Base-by-base conservation (phyloP, 306 rosid species). In the Ormosia emarginata region DNA sequence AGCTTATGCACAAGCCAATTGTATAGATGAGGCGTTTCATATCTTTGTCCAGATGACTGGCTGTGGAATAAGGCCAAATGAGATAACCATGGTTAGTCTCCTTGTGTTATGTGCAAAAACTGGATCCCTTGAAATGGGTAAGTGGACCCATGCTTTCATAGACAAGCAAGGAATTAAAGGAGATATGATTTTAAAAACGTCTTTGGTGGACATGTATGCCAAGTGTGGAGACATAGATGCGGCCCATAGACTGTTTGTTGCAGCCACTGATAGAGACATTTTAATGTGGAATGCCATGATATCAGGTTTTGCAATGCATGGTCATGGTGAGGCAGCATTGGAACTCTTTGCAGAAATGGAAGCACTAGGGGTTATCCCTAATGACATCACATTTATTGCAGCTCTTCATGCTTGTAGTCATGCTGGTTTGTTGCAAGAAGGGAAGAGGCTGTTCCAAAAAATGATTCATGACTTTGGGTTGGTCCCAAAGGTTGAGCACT, bases 381-480 rank as follows among this genome's bases (percentile, higher is more conserved):
- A 88, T 41, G 85, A 79, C 29, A 80, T 86, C 67, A 92, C 92
- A 81, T 88, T 89, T 33, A 55, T 89, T 40, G 90, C 79, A 32
- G 76, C 76, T 69, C 86, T 90, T 67, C 91, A 90, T 52, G 95
- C 91, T 74, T 90, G 97, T 62, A 88, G 95, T 41, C 97, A 92
- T 79, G 85, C 91, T 5, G 91, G 94, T 65, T 66, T 90, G 77
- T 85, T 90, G 50, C 78, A 34, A 9, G 79, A 90, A 37, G 93
- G 94, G 68, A 88, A 78, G 82, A 77, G 30, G 50, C 50, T 84
- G 52, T 92, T 92, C 36, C 63, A 80, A 41, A 83, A 65, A 80
- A 88, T 92, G 92, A 82, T 82, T 78, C 67, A 57, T 67, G 69
- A 49, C 40, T 86, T 72, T 68, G 79, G 88, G 8, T 76, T 90